Percentiles rank a stretch among this genome's conserved stretches.
phyloP scores from a whole-genome alignment of 192 early-diverging fungal species.

The Coemansia sp. region DNA sequence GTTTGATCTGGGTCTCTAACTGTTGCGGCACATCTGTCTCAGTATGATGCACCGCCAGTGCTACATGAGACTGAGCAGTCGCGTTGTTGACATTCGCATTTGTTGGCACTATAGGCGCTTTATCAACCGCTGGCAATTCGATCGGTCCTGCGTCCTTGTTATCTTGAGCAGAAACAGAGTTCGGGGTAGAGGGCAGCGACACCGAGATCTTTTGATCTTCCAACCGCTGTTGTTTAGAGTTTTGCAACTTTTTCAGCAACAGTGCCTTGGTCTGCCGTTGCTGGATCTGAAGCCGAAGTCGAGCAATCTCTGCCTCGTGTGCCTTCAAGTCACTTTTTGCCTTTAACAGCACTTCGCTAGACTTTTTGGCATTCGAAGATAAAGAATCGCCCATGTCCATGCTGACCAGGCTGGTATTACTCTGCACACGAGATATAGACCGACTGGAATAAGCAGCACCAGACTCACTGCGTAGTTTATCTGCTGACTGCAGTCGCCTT shows the following conservation, averaged over 20 bases:
- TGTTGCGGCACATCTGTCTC: background rate
- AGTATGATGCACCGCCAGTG: background rate
- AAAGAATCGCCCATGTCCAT: background rate
- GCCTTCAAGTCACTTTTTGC: slow-evolving; percentile 23
- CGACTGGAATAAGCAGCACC: background rate
- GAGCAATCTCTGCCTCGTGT: slow-evolving; percentile 39
- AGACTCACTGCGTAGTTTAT: no score
- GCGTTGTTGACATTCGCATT: background rate
- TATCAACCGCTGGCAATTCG: background rate
- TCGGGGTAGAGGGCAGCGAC: background rate
- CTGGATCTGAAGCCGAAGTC: slow-evolving; percentile 37
- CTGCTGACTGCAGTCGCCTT: no score
- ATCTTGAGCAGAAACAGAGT: background rate
- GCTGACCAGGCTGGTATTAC: background rate
- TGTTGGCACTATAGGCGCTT: background rate
- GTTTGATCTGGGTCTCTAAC: background rate
- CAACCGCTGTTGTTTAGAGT: slow-evolving; percentile 9
- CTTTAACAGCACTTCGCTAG: slow-evolving; percentile 16
- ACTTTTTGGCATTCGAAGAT: background rate
- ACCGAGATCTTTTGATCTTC: background rate
- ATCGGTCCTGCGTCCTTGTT: background rate
- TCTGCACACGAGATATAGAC: slow-evolving; percentile 4
- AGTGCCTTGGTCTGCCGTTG: slow-evolving; percentile 29
- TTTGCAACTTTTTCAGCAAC: slow-evolving; percentile 24
- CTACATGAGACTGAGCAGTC: background rate